Percentiles rank a stretch among this genome's conserved stretches.
phyloP scores from a whole-genome alignment of 1,284 basidiomycete species.

The Ceratobasidium sp. region DNA sequence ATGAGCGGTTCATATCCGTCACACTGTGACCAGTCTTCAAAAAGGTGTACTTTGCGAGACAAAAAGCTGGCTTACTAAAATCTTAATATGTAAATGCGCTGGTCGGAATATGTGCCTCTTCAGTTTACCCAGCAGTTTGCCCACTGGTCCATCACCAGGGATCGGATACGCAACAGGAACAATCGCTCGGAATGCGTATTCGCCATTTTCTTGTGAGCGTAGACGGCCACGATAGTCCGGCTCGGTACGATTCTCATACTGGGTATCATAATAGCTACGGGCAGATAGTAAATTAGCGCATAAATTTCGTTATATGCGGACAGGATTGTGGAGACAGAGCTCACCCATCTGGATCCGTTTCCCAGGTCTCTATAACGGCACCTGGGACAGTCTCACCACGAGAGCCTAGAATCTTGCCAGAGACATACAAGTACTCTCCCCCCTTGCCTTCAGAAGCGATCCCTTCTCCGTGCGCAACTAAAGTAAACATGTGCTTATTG shows the following conservation, averaged over 20 bases:
- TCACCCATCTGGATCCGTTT: slow-evolving; percentile 73
- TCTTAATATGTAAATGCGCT: slow-evolving; percentile 82
- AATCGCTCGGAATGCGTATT: slow-evolving; percentile 80
- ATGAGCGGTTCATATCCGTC: slow-evolving; percentile 79
- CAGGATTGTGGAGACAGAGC: background rate
- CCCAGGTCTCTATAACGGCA: slow-evolving; percentile 87
- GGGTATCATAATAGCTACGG: slow-evolving; percentile 72
- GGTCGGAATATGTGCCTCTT: slow-evolving; percentile 84
- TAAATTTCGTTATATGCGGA: slow-evolving; percentile 25
- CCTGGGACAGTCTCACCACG: slow-evolving; percentile 76
- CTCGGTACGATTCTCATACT: slow-evolving; percentile 72
- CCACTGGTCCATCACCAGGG: slow-evolving; percentile 85
- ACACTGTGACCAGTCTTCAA: slow-evolving; percentile 55
- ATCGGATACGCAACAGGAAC: slow-evolving; percentile 86
- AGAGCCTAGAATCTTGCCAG: slow-evolving; percentile 76
- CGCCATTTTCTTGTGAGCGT: slow-evolving; percentile 72
- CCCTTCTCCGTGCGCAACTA: slow-evolving; percentile 71
- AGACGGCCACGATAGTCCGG: slow-evolving; percentile 86
- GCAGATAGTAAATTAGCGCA: background rate
- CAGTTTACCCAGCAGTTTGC: slow-evolving; percentile 70
- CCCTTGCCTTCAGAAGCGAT: slow-evolving; percentile 88
- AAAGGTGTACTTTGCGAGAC: background rate
- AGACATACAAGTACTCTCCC: slow-evolving; percentile 79
- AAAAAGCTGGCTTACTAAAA: slow-evolving; percentile 59
- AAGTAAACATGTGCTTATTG: background rate